Conservation (phyloP, 2,329 filamentous ascomycete species). For the Colletotrichum musicola region DNA sequence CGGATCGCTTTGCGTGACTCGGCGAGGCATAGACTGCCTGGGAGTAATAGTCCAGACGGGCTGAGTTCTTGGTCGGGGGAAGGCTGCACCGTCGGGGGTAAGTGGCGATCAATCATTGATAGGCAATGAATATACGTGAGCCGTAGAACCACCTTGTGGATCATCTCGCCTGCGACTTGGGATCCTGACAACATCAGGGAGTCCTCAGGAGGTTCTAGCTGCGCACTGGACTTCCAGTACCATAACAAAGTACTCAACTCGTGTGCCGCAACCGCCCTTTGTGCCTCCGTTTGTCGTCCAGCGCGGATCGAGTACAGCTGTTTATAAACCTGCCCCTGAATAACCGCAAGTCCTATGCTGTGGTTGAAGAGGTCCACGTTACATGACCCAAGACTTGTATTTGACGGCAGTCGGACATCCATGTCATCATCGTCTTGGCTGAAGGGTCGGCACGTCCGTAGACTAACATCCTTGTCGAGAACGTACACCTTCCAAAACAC, state of each 20-base stretch:
- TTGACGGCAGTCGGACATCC: slow-evolving; percentile 43
- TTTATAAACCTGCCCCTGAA: slow-evolving; percentile 45
- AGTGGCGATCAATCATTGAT: slow-evolving; percentile 42
- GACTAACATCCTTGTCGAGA: slow-evolving; percentile 45
- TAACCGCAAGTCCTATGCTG: slow-evolving; percentile 39
- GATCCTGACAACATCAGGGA: slow-evolving; percentile 26
- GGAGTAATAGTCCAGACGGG: no score
- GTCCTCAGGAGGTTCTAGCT: background rate
- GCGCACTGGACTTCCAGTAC: slow-evolving; percentile 43
- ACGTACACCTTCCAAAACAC: no score
- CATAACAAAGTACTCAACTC: slow-evolving; percentile 19
- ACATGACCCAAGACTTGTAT: background rate
- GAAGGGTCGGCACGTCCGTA: slow-evolving; percentile 42
- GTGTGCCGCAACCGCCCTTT: slow-evolving; percentile 1
- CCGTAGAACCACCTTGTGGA: slow-evolving; percentile 44
- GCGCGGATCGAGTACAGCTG: slow-evolving; percentile 43
- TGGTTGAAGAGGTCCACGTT: no score
- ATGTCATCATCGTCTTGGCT: slow-evolving; percentile 46
- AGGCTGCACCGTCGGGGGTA: slow-evolving; percentile 25
- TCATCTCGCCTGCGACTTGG: slow-evolving; percentile 40
- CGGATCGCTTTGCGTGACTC: no score
- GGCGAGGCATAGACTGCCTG: no score
- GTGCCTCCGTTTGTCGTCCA: slow-evolving; percentile 38
- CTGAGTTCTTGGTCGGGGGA: no score
- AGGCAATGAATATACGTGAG: slow-evolving; percentile 45